phyloP scores from a whole-genome alignment of 2,329 filamentous ascomycete species.

The Cladosporium sp. region DNA sequence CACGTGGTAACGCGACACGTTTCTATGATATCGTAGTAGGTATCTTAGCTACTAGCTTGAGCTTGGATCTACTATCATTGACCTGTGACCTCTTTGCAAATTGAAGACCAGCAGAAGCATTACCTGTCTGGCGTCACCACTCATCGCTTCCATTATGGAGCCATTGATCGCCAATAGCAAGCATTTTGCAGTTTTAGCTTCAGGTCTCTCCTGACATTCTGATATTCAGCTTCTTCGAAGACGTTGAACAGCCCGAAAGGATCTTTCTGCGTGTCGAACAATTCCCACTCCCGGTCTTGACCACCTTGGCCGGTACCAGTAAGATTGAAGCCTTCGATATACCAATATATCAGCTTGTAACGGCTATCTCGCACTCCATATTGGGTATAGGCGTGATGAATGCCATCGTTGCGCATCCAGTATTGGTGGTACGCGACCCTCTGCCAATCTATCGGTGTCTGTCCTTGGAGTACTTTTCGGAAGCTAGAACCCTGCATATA shows the following conservation, averaged over 20 bases:
- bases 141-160: slow-evolving; percentile 12
- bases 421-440: too few relatives aligned
- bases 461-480: too few relatives aligned
- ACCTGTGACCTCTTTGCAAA: not conserved
- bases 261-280: slow-evolving; percentile 49
- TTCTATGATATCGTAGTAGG: too few relatives aligned
- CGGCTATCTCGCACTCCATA: too few relatives aligned
- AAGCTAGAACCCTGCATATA: too few relatives aligned
- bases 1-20: too few relatives aligned
- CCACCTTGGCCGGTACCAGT: slow-evolving; percentile 20
- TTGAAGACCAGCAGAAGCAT: not conserved
- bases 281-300: slow-evolving; percentile 47
- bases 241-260: slow-evolving; percentile 41
- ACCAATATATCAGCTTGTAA: too few relatives aligned
- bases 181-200: slow-evolving; percentile 41
- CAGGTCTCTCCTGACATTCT: slow-evolving; percentile 28
- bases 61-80: not conserved
- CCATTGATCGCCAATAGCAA: slow-evolving; percentile 45
- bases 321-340: too few relatives aligned
- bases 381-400: too few relatives aligned
- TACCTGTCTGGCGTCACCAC: slow-evolving; percentile 18
- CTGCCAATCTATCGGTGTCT: too few relatives aligned
- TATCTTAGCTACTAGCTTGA: too few relatives aligned
- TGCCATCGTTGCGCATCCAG: too few relatives aligned
- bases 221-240: slow-evolving; percentile 28